These are phyloP conservation scores for Viridothelium virens DNA, from an alignment of 495 filamentous ascomycete species.

Conservation along the genomic window DNA sequence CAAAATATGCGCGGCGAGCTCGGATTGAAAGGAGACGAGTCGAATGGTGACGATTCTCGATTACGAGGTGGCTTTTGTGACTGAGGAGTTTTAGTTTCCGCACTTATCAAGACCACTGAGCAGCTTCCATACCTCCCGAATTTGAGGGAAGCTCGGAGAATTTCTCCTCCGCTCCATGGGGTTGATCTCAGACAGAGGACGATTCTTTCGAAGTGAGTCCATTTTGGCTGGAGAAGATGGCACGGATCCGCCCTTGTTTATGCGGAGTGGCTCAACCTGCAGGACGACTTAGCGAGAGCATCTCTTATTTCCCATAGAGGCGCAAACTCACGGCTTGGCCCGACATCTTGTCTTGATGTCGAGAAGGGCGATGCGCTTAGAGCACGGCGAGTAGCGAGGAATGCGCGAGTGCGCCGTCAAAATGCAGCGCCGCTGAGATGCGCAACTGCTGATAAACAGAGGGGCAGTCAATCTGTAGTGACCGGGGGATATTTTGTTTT, in stretches of 20 bases:
- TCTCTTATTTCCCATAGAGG: too few relatives aligned
- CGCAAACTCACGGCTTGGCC: conserved; percentile 1
- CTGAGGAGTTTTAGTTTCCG: not conserved
- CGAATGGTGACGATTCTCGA: conserved; percentile 51
- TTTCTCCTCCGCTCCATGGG: conserved; percentile 35
- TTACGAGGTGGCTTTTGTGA: not conserved
- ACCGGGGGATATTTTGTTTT: too few relatives aligned
- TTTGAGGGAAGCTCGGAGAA: conserved; percentile 38
- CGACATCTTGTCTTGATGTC: not conserved
- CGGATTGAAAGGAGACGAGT: conserved; percentile 42
- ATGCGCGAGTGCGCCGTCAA: not conserved
- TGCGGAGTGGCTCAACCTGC: conserved; percentile 38
- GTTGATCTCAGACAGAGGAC: conserved; percentile 39
- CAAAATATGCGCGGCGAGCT: conserved; percentile 67
- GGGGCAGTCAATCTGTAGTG: not conserved
- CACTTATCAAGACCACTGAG: not conserved
- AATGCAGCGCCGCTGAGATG: not conserved
- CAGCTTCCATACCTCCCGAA: conserved; percentile 30
- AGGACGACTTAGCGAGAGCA: not conserved
- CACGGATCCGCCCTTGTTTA: conserved; percentile 31
- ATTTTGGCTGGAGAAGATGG: conserved; percentile 31
- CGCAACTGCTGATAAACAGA: not conserved
- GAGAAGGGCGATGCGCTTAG: not conserved
- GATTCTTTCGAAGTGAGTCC: conserved; percentile 16
- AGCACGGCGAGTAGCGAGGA: not conserved